Evolutionary conservation across 164 flowering plant genomes (phyloP).

Genomic region (Aristolochia californica): DNA sequence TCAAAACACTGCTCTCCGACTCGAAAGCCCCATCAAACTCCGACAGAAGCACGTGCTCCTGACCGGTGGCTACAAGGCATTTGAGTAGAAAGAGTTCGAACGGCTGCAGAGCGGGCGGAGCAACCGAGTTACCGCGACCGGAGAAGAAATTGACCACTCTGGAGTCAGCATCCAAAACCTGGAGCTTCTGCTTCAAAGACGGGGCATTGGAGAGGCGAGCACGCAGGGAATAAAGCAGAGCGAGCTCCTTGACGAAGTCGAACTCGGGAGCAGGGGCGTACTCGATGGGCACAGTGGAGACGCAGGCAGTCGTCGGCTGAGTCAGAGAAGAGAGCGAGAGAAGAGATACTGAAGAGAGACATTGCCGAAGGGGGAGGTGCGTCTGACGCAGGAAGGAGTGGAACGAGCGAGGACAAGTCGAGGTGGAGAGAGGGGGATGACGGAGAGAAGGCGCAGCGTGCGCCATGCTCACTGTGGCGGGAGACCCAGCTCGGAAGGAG

Average conservation of each 20-base stretch:
- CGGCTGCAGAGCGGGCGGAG: constrained; percentile 15
- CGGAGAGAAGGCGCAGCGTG: neutral
- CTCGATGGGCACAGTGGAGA: constrained; percentile 57
- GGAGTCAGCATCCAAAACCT: constrained; percentile 34
- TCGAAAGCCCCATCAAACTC: constrained; percentile 13
- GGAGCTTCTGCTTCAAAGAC: constrained; percentile 19
- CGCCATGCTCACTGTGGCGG: too few relatives aligned
- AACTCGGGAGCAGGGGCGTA: constrained; percentile 42
- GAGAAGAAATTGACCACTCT: constrained; percentile 39
- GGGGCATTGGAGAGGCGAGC: constrained; percentile 21
- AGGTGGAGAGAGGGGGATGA: constrained; percentile 1
- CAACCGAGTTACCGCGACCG: constrained; percentile 5
- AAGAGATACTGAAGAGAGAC: neutral
- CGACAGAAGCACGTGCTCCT: constrained; percentile 56
- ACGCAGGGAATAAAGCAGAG: constrained; percentile 35
- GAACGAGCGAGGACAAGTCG: constrained; percentile 6
- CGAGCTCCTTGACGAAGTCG: constrained; percentile 38
- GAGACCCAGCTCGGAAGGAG: too few relatives aligned
- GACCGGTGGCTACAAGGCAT: constrained; percentile 84
- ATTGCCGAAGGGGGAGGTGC: neutral
- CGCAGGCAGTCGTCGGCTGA: constrained; percentile 24
- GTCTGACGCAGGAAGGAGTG: neutral
- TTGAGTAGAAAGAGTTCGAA: constrained; percentile 48
- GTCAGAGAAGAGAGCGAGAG: constrained; percentile 6
- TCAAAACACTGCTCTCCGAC: constrained; percentile 31